A percentile compares a stretch with the other conserved stretches of the same genome.
These are phyloP conservation scores for Claviceps sp. DNA, from an alignment of 2,329 filamentous ascomycete species.

Conservation along the genomic window DNA sequence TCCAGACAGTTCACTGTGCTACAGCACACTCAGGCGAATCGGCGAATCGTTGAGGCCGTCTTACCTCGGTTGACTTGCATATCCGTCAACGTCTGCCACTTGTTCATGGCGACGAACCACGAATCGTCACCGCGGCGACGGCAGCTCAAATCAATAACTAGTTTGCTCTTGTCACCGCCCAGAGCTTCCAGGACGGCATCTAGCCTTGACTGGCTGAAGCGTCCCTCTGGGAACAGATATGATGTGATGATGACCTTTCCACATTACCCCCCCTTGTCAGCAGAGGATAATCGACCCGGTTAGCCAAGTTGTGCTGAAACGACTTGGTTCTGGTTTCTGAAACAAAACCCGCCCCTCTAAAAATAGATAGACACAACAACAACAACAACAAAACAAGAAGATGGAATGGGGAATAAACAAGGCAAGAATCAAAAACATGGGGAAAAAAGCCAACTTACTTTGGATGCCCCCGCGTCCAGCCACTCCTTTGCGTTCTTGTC, in stretches of 20 bases:
- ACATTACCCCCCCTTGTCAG: not conserved
- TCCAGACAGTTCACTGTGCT: not conserved
- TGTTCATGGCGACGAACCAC: slow-evolving; percentile 98
- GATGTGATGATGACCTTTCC: slow-evolving; percentile 90
- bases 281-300: not conserved
- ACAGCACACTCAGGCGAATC: not conserved
- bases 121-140: slow-evolving; percentile 54
- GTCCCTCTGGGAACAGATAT: slow-evolving; percentile 75
- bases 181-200: slow-evolving; percentile 61
- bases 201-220: slow-evolving; percentile 66
- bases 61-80: slow-evolving; percentile 83
- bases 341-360: not conserved
- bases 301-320: not conserved
- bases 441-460: slow-evolving; percentile 38
- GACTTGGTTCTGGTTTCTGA: not conserved
- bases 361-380: not conserved
- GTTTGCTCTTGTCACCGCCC: slow-evolving; percentile 59
- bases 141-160: slow-evolving; percentile 93
- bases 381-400: not conserved
- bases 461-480: slow-evolving; percentile 79
- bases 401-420: not conserved
- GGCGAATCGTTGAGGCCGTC: slow-evolving; percentile 5
- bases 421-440: not conserved
- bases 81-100: slow-evolving; percentile 96
- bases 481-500: slow-evolving; percentile 73